Percentiles rank a stretch among this genome's conserved stretches.
These are phyloP conservation scores for Jackrogersella multiformis DNA, from an alignment of 495 filamentous ascomycete species.

Conservation along the genomic window DNA sequence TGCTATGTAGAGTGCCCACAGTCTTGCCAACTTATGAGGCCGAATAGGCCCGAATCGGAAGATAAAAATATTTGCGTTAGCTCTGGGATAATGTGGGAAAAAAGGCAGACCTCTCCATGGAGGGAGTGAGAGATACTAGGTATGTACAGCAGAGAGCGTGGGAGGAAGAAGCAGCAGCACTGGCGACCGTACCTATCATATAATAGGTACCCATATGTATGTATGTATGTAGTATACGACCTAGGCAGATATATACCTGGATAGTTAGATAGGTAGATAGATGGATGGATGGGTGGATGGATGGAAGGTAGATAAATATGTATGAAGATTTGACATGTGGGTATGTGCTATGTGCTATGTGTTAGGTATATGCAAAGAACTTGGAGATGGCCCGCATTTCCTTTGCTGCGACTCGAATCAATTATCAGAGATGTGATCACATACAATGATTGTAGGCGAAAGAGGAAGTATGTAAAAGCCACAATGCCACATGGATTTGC, in stretches of 20 bases:
- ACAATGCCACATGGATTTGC: conserved; percentile 41
- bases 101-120: neutral
- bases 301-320: neutral
- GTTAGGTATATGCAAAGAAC: neutral
- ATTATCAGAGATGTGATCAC: conserved; percentile 36
- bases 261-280: neutral
- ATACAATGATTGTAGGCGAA: neutral
- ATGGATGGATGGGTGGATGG: neutral
- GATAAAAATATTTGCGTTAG: conserved; percentile 33
- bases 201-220: neutral
- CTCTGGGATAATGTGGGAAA: conserved; percentile 4
- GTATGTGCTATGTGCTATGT: no score
- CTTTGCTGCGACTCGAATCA: conserved; percentile 36
- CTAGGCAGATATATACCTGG: no score
- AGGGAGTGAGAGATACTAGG: neutral
- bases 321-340: conserved; percentile 31
- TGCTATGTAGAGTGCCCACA: conserved; percentile 9
- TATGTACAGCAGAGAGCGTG: no score
- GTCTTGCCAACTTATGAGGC: conserved; percentile 9
- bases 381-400: conserved; percentile 18
- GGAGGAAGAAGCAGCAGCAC: conserved; percentile 2
- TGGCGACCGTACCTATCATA: neutral
- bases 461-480: conserved; percentile 20
- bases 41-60: conserved; percentile 46
- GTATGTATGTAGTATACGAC: neutral